Base-by-base conservation (phyloP, 2,329 filamentous ascomycete genomes). In the Aspergillus sojae region DNA sequence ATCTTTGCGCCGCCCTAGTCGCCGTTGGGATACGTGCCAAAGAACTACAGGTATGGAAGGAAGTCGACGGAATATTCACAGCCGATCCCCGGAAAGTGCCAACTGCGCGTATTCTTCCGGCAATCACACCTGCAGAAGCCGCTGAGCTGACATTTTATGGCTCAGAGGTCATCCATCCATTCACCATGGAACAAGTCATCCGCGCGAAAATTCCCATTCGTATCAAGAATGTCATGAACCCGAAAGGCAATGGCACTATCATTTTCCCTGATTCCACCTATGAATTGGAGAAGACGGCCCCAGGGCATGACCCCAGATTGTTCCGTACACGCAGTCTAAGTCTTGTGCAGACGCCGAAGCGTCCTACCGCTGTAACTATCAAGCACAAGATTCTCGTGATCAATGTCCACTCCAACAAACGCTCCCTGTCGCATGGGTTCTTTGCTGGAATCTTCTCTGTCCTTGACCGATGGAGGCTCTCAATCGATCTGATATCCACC, bases 31-130 rank as follows among this genome's bases (percentile, higher is more conserved):
- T 96, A n/a, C 84, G 88, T 71, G 95, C 95, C 0, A 83, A 90
- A 60, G 95, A 99, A 78, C 85, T 99, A 58, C 95, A 99, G 78
- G 91, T 99, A 67, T 98, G 95, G 95, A 99, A 99, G 82, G 95
- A 99, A 77, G 95, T 99, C 7, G 95, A 99, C 77, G 94, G 93
- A 63, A 96, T 98, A 75, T 95, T 97, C 79, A 91, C 89, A 1
- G 89, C 89, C 5, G 94, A 97, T 74, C 92, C 92, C 3, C 88
- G 91, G 70, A 96, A 95, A 78, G 92, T 96, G 45, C 94, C 94
- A 3, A 98, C 94, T 0, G 96, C 95, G n/a, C 86, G 91, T 54
- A 84, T 99, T n/a, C 85, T 99, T 52, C 82, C 89, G 12, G 89
- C 90, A 60, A 97, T 99, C 75, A 97, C 94, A 4, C 95, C 95